A percentile compares a stretch with the other conserved stretches of the same genome.
Conservation (phyloP, 2,329 filamentous ascomycete genomes). For the Aspergillus puulaauensis region DNA sequence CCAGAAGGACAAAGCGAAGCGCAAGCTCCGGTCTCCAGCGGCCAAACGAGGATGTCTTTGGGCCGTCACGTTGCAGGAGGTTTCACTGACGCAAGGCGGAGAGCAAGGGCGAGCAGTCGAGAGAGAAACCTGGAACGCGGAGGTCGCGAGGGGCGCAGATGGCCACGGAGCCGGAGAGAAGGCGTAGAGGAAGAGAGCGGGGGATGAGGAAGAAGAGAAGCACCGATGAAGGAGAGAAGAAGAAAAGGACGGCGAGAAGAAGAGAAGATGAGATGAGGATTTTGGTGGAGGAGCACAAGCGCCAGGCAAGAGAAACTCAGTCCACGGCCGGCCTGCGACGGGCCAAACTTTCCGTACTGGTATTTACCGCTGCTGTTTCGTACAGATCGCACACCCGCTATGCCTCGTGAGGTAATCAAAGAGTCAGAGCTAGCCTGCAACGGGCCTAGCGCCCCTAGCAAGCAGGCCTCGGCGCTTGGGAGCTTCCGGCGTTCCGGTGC, state of each 20-base stretch:
- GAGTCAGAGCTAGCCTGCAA: neutral
- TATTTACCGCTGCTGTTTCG: neutral
- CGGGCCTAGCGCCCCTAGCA: neutral
- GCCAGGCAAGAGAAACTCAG: slow-evolving; percentile 12
- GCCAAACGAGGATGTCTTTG: slow-evolving; percentile 21
- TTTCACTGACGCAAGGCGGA: slow-evolving; percentile 30
- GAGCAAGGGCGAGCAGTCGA: slow-evolving; percentile 20
- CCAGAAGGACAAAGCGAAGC: slow-evolving; percentile 9
- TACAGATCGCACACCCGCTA: slow-evolving; percentile 4
- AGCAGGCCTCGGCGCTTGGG: no score
- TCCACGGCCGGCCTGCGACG: slow-evolving; percentile 18
- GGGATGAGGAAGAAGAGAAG: slow-evolving; percentile 8
- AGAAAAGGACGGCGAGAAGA: slow-evolving; percentile 16
- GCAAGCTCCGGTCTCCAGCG: slow-evolving; percentile 25
- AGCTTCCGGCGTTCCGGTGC: neutral
- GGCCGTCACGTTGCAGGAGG: slow-evolving; percentile 31
- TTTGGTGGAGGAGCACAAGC: slow-evolving; percentile 16
- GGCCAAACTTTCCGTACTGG: slow-evolving; percentile 5
- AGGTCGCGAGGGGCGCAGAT: slow-evolving; percentile 19
- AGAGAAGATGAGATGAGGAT: slow-evolving; percentile 15
- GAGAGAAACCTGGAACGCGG: slow-evolving; percentile 18
- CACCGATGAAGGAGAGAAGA: slow-evolving; percentile 14
- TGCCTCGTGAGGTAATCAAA: neutral
- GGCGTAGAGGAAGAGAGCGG: neutral
- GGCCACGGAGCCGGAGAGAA: slow-evolving; percentile 25